Conservation (phyloP, 2,329 filamentous ascomycete genomes). For the Thelonectria blattea region DNA sequence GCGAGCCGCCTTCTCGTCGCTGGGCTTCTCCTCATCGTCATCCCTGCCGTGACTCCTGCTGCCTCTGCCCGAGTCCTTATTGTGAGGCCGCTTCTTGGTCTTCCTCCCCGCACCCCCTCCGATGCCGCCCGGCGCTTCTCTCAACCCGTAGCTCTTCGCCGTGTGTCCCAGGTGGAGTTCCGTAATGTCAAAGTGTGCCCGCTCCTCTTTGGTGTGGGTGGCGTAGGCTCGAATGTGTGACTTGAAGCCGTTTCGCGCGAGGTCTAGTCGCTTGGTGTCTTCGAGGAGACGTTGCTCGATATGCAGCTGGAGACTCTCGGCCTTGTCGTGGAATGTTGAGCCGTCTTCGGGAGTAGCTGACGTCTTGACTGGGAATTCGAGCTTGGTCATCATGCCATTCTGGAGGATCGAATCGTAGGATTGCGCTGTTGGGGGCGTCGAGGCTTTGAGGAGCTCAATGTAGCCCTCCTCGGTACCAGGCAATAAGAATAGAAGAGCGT, state of each 20-base stretch:
- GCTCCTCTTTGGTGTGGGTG: slow-evolving; percentile 86
- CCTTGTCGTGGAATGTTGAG: slow-evolving; percentile 55
- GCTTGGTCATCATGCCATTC: slow-evolving; percentile 66
- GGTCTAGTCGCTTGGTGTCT: slow-evolving; percentile 73
- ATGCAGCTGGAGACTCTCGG: slow-evolving; percentile 64
- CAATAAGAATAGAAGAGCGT: slow-evolving; percentile 86
- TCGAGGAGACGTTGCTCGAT: slow-evolving; percentile 65
- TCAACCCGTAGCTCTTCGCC: slow-evolving; percentile 89
- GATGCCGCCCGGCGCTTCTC: slow-evolving; percentile 88
- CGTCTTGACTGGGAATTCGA: slow-evolving; percentile 74
- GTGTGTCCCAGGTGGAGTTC: slow-evolving; percentile 89
- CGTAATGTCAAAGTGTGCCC: slow-evolving; percentile 89
- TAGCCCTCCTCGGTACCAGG: slow-evolving; percentile 94
- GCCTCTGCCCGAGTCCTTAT: slow-evolving; percentile 42
- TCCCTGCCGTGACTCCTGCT: slow-evolving; percentile 50
- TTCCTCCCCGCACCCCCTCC: slow-evolving; percentile 61
- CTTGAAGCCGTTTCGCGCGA: slow-evolving; percentile 85
- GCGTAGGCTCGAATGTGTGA: slow-evolving; percentile 94
- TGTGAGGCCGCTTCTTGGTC: slow-evolving; percentile 49
- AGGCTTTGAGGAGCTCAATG: slow-evolving; percentile 69
- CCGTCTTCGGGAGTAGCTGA: slow-evolving; percentile 54
- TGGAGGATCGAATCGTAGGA: slow-evolving; percentile 64
- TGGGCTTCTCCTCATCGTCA: slow-evolving; percentile 48
- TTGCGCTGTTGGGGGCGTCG: slow-evolving; percentile 55
- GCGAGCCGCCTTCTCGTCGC: slow-evolving; percentile 42